Evolutionary conservation across 2,329 filamentous ascomycete species (phyloP).

Genomic region (Fusarium devonianum): DNA sequence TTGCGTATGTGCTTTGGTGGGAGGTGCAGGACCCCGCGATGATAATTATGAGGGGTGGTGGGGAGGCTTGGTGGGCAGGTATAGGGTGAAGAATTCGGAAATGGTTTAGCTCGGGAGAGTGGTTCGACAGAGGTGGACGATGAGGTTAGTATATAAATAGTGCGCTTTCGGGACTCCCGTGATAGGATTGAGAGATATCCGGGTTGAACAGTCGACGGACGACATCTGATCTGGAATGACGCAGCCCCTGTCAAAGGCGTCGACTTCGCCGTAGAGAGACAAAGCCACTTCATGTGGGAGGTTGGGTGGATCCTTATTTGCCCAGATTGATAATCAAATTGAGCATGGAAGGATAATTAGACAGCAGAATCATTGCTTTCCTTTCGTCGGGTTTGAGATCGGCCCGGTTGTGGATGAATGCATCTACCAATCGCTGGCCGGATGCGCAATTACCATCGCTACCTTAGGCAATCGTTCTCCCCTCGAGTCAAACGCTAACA

Average conservation of each 20-base stretch:
- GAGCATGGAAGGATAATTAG: too few species aligned
- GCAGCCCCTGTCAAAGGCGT: slow-evolving; percentile 7
- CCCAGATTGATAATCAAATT: too few species aligned
- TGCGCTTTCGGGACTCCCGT: neutral
- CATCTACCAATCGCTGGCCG: too few species aligned
- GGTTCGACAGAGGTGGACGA: neutral
- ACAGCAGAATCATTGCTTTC: too few species aligned
- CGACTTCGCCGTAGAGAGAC: slow-evolving; percentile 19
- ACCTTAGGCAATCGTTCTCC: too few species aligned
- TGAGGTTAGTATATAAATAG: neutral
- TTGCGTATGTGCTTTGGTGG: slow-evolving; percentile 21
- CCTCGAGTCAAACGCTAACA: too few species aligned
- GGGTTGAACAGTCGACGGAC: neutral
- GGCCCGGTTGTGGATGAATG: too few species aligned
- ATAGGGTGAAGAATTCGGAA: slow-evolving; percentile 27
- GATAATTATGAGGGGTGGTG: slow-evolving; percentile 25
- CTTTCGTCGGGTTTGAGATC: too few species aligned
- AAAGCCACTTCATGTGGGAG: slow-evolving; percentile 27
- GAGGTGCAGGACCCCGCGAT: slow-evolving; percentile 30
- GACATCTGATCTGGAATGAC: slow-evolving; percentile 3
- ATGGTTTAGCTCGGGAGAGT: neutral
- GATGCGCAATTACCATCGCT: too few species aligned
- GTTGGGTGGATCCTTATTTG: slow-evolving; percentile 3
- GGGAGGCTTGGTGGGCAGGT: slow-evolving; percentile 18
- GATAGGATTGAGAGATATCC: neutral